Conservation (phyloP, 192 early-diverging fungal species). For the Fimicolochytrium jonesii region DNA sequence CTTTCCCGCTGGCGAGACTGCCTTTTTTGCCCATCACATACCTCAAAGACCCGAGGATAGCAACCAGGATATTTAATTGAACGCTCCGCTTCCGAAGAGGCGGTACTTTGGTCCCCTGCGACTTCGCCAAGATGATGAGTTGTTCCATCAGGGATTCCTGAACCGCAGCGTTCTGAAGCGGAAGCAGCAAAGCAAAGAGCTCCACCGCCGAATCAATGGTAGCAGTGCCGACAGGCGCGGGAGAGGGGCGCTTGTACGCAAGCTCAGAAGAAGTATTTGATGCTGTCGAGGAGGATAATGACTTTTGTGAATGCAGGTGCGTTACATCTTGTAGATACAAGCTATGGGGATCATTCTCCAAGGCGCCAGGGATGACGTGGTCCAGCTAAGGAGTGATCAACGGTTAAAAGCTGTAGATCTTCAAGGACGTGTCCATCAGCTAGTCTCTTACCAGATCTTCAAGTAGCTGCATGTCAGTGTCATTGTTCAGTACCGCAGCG, state of each 20-base stretch:
- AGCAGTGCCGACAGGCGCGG: conserved; percentile 31
- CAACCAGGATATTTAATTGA: conserved; percentile 73
- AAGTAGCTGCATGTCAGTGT: conserved; percentile 36
- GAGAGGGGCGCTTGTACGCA: conserved; percentile 22
- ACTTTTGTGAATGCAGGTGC: background rate
- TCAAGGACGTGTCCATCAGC: background rate
- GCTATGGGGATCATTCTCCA: conserved; percentile 61
- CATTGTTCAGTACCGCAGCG: conserved; percentile 15
- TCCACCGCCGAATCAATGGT: conserved; percentile 79
- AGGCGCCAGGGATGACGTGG: conserved; percentile 50
- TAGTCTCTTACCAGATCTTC: conserved; percentile 37
- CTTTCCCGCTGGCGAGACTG: conserved; percentile 29
- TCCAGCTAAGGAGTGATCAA: conserved; percentile 42
- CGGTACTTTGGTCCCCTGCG: conserved; percentile 54
- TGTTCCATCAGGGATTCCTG: conserved; percentile 79
- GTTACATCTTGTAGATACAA: conserved; percentile 22
- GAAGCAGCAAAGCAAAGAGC: conserved; percentile 72
- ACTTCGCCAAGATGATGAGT: conserved; percentile 61
- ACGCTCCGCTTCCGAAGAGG: conserved; percentile 67
- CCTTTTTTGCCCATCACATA: conserved; percentile 56
- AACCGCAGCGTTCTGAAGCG: conserved; percentile 56
- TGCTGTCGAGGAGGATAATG: conserved; percentile 1
- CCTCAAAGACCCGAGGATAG: conserved; percentile 68
- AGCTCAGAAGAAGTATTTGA: conserved; percentile 15
- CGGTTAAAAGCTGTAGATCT: too few species aligned